phyloP scores from a whole-genome alignment of 225 moss, liverwort and hornwort species.

The Pseudisothecium myosuroides region DNA sequence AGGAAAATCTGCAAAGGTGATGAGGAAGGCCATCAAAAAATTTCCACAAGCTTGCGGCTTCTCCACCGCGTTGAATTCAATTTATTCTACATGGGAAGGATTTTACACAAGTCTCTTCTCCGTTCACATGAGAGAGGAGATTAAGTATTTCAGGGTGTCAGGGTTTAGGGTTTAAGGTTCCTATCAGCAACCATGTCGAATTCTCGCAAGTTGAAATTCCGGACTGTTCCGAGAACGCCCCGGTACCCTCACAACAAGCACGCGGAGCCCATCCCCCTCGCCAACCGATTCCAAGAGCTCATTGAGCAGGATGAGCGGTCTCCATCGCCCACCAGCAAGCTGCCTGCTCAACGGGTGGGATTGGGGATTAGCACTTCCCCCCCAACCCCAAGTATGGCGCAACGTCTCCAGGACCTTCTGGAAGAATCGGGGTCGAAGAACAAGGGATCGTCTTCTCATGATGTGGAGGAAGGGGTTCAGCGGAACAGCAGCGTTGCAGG shows the following conservation, averaged over 20 bases:
- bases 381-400: slow-evolving; percentile 9
- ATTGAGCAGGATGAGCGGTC: slow-evolving; percentile 26
- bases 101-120: background rate
- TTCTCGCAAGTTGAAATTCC: slow-evolving; percentile 27
- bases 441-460: background rate
- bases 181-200: slow-evolving; percentile 11
- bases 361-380: background rate
- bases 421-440: slow-evolving; percentile 2
- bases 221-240: slow-evolving; percentile 8
- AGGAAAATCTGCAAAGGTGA: background rate
- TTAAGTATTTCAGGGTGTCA: background rate
- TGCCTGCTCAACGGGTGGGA: background rate
- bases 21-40: background rate
- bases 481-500: background rate
- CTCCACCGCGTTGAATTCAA: background rate
- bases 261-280: slow-evolving; percentile 31
- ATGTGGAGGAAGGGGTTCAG: background rate
- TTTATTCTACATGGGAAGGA: background rate
- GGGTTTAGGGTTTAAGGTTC: background rate
- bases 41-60: background rate
- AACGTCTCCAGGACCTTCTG: slow-evolving; percentile 28
- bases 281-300: slow-evolving; percentile 34
- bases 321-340: slow-evolving; percentile 1
- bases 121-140: background rate
- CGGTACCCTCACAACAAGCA: slow-evolving; percentile 5